Percentiles rank a stretch among this genome's conserved stretches.
phyloP scores from a whole-genome alignment of 352 stramenopile species.

The Globisporangium lucens region DNA sequence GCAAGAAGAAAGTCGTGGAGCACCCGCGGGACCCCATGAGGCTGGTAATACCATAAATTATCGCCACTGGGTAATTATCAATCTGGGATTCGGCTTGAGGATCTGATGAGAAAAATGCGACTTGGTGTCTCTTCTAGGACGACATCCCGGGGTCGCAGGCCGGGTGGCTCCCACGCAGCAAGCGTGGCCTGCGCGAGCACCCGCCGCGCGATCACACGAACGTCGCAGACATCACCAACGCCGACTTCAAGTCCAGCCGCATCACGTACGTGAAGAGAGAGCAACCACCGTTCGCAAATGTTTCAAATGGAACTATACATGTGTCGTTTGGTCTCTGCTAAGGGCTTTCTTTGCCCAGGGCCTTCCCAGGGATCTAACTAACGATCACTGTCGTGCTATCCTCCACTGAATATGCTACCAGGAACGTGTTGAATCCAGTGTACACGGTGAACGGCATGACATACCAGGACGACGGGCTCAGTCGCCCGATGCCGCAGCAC shows the following conservation, averaged over 20 bases:
- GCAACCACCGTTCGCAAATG: background rate
- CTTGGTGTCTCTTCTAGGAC: constrained; percentile 25
- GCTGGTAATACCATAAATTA: constrained; percentile 21
- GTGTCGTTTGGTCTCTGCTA: background rate
- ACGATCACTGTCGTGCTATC: background rate
- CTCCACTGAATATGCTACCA: constrained; percentile 12
- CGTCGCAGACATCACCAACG: constrained; percentile 64
- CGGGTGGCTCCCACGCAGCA: constrained; percentile 55
- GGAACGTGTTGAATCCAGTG: constrained; percentile 70
- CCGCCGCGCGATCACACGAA: constrained; percentile 63
- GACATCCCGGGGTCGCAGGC: constrained; percentile 53
- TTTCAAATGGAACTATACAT: background rate
- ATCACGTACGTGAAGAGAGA: constrained; percentile 45
- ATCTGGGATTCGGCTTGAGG: too few species aligned
- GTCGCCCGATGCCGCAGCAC: constrained; percentile 43
- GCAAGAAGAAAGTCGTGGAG: constrained; percentile 35
- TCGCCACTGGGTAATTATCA: too few species aligned
- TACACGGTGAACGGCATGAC: constrained; percentile 72
- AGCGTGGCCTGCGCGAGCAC: constrained; percentile 43
- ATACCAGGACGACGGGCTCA: constrained; percentile 44
- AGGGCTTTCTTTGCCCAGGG: background rate
- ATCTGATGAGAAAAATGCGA: too few species aligned
- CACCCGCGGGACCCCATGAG: constrained; percentile 49
- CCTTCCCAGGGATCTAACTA: background rate
- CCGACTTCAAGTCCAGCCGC: constrained; percentile 65